phyloP scores from a whole-genome alignment of 768 basidiomycete species.

The Hypsizygus marmoreus region DNA sequence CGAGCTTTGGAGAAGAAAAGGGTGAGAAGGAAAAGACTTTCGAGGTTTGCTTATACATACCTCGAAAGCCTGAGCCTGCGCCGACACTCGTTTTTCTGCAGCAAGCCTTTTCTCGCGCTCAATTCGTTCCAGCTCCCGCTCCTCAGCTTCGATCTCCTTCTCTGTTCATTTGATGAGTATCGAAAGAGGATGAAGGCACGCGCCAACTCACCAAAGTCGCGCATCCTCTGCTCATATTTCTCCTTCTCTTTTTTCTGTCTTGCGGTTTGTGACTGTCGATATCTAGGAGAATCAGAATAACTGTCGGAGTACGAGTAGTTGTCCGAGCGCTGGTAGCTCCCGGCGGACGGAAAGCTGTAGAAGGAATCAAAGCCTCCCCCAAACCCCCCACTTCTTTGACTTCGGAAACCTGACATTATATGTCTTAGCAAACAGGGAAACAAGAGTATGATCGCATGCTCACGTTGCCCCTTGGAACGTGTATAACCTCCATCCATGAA shows the following conservation, averaged over 20 bases:
- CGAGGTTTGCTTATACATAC: slow-evolving; percentile 11
- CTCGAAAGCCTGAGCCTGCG: slow-evolving; percentile 30
- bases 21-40: neutral
- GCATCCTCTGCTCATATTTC: slow-evolving; percentile 32
- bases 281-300: slow-evolving; percentile 20
- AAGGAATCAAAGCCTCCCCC: neutral
- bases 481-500: slow-evolving; percentile 28
- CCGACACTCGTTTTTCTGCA: slow-evolving; percentile 23
- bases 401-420: slow-evolving; percentile 28
- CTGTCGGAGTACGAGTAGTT: slow-evolving; percentile 19
- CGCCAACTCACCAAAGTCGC: slow-evolving; percentile 31
- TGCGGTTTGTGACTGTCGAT: slow-evolving; percentile 20
- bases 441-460: slow-evolving; percentile 11
- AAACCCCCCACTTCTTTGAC: slow-evolving; percentile 17
- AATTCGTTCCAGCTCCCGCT: slow-evolving; percentile 25
- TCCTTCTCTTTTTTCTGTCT: slow-evolving; percentile 30
- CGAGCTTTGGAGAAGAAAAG: slow-evolving; percentile 20
- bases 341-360: slow-evolving; percentile 4
- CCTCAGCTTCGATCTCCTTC: slow-evolving; percentile 33
- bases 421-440: neutral
- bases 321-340: slow-evolving; percentile 16
- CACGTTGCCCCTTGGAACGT: slow-evolving; percentile 28
- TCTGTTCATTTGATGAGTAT: slow-evolving; percentile 21
- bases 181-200: neutral
- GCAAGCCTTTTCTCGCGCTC: slow-evolving; percentile 27